A percentile compares a stretch with the other conserved stretches of the same genome.
Conservation (phyloP, 169 alveolate genomes). For the Plasmodium blacklocki region DNA sequence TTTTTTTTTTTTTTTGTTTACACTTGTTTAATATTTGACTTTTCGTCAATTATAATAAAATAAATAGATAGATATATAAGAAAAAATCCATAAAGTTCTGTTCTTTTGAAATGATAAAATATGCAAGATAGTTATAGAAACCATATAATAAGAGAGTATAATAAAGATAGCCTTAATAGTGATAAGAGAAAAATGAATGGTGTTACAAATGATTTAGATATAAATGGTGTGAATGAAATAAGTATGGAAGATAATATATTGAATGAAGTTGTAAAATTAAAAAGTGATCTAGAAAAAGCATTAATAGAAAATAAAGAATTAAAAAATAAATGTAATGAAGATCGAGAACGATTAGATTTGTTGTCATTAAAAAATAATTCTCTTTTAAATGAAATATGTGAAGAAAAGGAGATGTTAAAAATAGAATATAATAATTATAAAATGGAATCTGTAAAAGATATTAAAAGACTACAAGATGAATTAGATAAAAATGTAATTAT, state of each 20-base stretch:
- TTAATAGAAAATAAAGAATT: conserved; percentile 55
- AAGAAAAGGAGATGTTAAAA: conserved; percentile 47
- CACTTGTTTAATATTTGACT: too few species aligned
- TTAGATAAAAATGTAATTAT: conserved; percentile 72
- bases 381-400: conserved; percentile 30
- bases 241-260: conserved; percentile 52
- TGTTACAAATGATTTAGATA: conserved; percentile 5
- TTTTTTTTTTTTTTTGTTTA: too few species aligned
- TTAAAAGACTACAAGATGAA: conserved; percentile 74
- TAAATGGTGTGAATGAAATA: neutral
- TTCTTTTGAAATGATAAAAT: too few species aligned
- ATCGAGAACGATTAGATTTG: conserved; percentile 54
- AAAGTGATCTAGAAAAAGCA: conserved; percentile 57
- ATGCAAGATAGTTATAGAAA: too few species aligned
- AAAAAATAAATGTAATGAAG: conserved; percentile 65
- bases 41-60: too few species aligned
- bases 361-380: conserved; percentile 51
- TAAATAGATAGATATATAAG: too few species aligned
- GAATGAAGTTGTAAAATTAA: conserved; percentile 67
- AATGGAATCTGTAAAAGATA: conserved; percentile 69
- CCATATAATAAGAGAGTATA: too few species aligned
- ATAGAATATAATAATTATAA: conserved; percentile 50
- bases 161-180: too few species aligned
- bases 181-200: too few species aligned
- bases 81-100: too few species aligned